These are phyloP conservation scores for Anthostomella pinea DNA, from an alignment of 2,329 filamentous ascomycete genomes.

Conservation along the genomic window DNA sequence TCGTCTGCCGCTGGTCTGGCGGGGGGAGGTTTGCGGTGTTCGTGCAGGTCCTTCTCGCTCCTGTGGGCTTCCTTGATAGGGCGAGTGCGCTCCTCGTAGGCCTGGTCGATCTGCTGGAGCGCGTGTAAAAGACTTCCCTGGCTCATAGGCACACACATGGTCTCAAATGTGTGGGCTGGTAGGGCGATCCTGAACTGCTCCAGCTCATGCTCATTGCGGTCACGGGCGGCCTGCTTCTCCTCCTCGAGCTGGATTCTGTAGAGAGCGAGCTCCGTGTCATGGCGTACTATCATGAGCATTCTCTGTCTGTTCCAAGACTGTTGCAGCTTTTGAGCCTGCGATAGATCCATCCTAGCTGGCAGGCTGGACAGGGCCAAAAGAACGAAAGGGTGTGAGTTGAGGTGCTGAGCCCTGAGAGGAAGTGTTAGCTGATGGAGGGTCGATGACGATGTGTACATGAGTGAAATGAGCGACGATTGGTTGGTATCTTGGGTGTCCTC, in stretches of 20 bases:
- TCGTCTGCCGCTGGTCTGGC: too few species aligned
- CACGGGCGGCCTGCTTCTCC: conserved; percentile 7
- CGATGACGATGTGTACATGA: too few species aligned
- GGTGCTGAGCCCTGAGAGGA: too few species aligned
- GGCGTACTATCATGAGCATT: conserved; percentile 7
- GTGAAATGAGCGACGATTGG: too few species aligned
- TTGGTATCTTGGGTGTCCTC: too few species aligned
- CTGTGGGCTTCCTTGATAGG: conserved; percentile 8
- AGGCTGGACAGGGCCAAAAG: too few species aligned
- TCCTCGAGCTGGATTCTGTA: conserved; percentile 8
- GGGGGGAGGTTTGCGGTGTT: too few species aligned
- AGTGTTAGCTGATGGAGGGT: too few species aligned
- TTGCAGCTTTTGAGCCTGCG: conserved; percentile 2
- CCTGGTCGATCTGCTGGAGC: conserved; percentile 5
- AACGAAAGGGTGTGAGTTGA: too few species aligned
- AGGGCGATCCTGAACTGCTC: conserved; percentile 7
- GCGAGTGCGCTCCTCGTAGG: conserved; percentile 2
- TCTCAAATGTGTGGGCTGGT: conserved; percentile 5
- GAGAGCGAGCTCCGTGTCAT: conserved; percentile 10
- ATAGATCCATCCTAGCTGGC: conserved; percentile 13
- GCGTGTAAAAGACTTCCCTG: conserved; percentile 1
- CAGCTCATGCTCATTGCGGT: too few species aligned
- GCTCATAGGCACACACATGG: conserved; percentile 3
- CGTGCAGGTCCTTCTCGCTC: conserved; percentile 6
- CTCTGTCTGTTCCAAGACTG: conserved; percentile 9